phyloP scores from a whole-genome alignment of 345 rosid genomes.

The Alliaria petiolata region DNA sequence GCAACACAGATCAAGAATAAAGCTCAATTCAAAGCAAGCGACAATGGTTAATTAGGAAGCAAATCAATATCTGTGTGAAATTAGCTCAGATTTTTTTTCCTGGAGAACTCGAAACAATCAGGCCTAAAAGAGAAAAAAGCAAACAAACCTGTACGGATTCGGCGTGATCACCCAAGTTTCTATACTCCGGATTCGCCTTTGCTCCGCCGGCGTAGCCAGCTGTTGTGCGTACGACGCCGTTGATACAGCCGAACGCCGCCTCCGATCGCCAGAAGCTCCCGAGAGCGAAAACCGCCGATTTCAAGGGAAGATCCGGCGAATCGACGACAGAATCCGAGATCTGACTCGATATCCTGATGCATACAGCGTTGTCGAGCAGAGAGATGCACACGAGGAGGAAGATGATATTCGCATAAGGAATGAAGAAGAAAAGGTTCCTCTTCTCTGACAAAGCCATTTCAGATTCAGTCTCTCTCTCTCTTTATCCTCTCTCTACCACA shows the following conservation, averaged over 20 bases:
- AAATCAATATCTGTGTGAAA: neutral
- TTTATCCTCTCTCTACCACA: too few relatives aligned
- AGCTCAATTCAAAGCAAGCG: too few relatives aligned
- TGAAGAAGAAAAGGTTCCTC: slow-evolving; percentile 2
- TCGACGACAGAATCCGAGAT: slow-evolving; percentile 36
- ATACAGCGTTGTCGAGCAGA: slow-evolving; percentile 31
- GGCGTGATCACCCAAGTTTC: slow-evolving; percentile 83
- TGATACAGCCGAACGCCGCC: slow-evolving; percentile 78
- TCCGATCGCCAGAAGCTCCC: slow-evolving; percentile 99
- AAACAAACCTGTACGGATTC: slow-evolving; percentile 78
- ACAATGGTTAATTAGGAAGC: too few relatives aligned
- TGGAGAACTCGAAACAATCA: too few relatives aligned
- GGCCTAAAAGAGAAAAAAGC: too few relatives aligned
- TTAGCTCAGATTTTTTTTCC: too few relatives aligned
- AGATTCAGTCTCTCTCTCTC: neutral
- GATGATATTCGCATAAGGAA: neutral
- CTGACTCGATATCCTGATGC: slow-evolving; percentile 59
- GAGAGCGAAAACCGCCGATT: slow-evolving; percentile 71
- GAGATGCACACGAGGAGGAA: slow-evolving; percentile 30
- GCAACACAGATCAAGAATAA: too few relatives aligned
- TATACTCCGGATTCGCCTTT: slow-evolving; percentile 66
- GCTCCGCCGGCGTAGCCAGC: slow-evolving; percentile 77
- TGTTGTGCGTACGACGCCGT: slow-evolving; percentile 75
- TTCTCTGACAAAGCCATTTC: slow-evolving; percentile 36
- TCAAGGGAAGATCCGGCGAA: slow-evolving; percentile 39